A percentile compares a stretch with the other conserved stretches of the same genome.
phyloP scores from a whole-genome alignment of 2,329 filamentous ascomycete species.

The Elsinoe necatrix region DNA sequence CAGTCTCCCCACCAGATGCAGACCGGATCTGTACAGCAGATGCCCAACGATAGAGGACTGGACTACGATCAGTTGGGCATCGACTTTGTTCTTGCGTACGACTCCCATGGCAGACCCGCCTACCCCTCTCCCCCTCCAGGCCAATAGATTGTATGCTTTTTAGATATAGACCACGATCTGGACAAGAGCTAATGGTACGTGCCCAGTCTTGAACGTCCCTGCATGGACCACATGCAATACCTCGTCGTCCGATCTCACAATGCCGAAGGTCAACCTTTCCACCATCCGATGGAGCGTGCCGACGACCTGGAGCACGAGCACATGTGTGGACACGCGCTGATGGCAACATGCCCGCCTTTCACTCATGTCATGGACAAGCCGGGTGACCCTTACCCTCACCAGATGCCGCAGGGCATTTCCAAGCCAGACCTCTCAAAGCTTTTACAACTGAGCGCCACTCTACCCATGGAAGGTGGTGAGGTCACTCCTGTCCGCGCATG shows the following conservation, averaged over 20 bases:
- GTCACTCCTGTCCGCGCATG: slow-evolving; percentile 95
- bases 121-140: slow-evolving; percentile 58
- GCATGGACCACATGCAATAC: slow-evolving; percentile 83
- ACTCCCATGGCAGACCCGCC: slow-evolving; percentile 28
- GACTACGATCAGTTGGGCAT: slow-evolving; percentile 79
- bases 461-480: slow-evolving; percentile 72
- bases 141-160: slow-evolving; percentile 30
- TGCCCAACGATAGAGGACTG: slow-evolving; percentile 37
- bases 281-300: slow-evolving; percentile 34
- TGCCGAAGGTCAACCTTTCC: slow-evolving; percentile 30
- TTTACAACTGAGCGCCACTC: slow-evolving; percentile 70
- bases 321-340: slow-evolving; percentile 69
- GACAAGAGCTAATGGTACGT: slow-evolving; percentile 10
- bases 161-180: slow-evolving; percentile 1
- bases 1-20: slow-evolving; percentile 19
- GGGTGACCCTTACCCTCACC: slow-evolving; percentile 51
- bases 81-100: slow-evolving; percentile 88
- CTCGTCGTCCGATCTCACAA: slow-evolving; percentile 54
- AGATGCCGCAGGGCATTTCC: slow-evolving; percentile 66
- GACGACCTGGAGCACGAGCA: slow-evolving; percentile 55
- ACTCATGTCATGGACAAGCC: slow-evolving; percentile 50
- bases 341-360: slow-evolving; percentile 81
- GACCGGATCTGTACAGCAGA: slow-evolving; percentile 20
- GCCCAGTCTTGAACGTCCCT: slow-evolving; percentile 77
- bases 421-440: slow-evolving; percentile 71